These are phyloP conservation scores for Chenopodium formosanum DNA, from an alignment of 148 eudicot genomes.

Conservation along the genomic window DNA sequence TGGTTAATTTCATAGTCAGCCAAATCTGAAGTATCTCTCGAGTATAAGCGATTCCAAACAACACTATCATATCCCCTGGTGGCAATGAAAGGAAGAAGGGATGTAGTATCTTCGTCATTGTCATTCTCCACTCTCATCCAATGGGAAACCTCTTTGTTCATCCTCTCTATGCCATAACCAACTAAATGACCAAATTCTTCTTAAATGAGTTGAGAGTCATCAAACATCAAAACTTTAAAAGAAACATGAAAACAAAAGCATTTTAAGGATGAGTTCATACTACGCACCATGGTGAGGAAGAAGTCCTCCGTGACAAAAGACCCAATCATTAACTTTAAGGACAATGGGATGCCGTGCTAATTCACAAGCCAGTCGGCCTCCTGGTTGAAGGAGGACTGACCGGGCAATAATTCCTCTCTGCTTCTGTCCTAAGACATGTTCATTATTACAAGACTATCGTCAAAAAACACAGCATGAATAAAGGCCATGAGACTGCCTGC, in stretches of 20 bases:
- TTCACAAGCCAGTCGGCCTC: constrained; percentile 87
- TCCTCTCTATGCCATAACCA: constrained; percentile 81
- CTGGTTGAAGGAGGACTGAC: constrained; percentile 79
- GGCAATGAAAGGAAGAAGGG: constrained; percentile 69
- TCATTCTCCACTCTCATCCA: constrained; percentile 78
- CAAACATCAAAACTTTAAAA: neutral
- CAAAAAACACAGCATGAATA: constrained; percentile 2
- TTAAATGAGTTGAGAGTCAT: neutral
- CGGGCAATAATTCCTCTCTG: constrained; percentile 91
- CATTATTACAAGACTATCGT: constrained; percentile 1
- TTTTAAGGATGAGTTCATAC: neutral
- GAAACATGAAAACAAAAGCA: neutral
- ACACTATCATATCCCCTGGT: constrained; percentile 94
- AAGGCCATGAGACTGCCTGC: neutral
- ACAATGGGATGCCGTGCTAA: constrained; percentile 83
- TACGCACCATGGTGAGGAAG: constrained; percentile 99
- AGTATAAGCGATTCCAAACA: constrained; percentile 96
- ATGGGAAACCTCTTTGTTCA: constrained; percentile 78
- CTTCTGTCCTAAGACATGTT: constrained; percentile 82
- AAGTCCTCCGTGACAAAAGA: constrained; percentile 98
- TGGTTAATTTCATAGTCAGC: constrained; percentile 59
- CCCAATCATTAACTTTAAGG: constrained; percentile 91
- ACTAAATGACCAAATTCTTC: constrained; percentile 37
- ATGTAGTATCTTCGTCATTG: constrained; percentile 29
- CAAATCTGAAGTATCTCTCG: constrained; percentile 70